Percentiles rank a stretch among this genome's conserved stretches.
phyloP scores from a whole-genome alignment of 2,329 filamentous ascomycete genomes.

The Fusarium coffeatum region DNA sequence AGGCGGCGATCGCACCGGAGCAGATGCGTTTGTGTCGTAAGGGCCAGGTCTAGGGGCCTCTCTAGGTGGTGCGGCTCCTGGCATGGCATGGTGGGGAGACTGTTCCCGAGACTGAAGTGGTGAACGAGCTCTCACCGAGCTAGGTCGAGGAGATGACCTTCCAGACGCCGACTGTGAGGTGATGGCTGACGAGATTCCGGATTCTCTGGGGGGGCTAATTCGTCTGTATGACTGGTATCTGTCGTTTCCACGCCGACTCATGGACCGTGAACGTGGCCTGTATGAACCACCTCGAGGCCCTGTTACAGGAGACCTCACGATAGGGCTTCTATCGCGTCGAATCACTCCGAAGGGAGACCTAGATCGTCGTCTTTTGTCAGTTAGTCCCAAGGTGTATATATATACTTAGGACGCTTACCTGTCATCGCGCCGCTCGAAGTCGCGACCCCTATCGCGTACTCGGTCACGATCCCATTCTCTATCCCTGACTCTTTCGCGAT shows the following conservation, averaged over 20 bases:
- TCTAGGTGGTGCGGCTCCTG: constrained; percentile 43
- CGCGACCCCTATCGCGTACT: constrained; percentile 50
- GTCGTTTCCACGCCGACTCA: constrained; percentile 60
- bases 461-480: constrained; percentile 48
- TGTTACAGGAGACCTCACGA: constrained; percentile 45
- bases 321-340: constrained; percentile 53
- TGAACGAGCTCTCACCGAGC: constrained; percentile 60
- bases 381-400: constrained; percentile 27
- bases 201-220: constrained; percentile 61
- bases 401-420: constrained; percentile 46
- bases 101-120: constrained; percentile 56
- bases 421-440: constrained; percentile 57
- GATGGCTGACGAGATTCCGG: constrained; percentile 62
- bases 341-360: constrained; percentile 61
- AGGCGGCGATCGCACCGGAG: constrained; percentile 60
- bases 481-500: constrained; percentile 49
- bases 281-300: constrained; percentile 58
- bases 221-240: constrained; percentile 59
- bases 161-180: constrained; percentile 64
- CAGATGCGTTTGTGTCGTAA: constrained; percentile 46
- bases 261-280: constrained; percentile 65
- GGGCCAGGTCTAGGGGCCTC: constrained; percentile 46
- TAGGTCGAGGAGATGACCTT: constrained; percentile 64
- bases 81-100: constrained; percentile 49
- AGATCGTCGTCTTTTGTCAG: constrained; percentile 60